phyloP scores from a whole-genome alignment of 2,329 filamentous ascomycete genomes.

The Aspergillus udagawae region DNA sequence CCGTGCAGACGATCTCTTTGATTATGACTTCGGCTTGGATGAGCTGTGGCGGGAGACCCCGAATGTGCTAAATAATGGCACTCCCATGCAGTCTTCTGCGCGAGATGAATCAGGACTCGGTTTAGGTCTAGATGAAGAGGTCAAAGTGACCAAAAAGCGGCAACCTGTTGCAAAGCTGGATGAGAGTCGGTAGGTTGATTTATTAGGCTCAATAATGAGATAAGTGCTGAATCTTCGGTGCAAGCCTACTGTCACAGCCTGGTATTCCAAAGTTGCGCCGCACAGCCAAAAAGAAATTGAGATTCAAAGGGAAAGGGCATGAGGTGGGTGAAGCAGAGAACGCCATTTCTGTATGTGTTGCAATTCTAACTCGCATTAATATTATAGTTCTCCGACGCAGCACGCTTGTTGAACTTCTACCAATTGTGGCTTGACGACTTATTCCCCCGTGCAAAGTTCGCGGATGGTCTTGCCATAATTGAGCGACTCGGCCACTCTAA shows the following conservation, averaged over 20 bases:
- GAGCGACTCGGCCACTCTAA: slow-evolving; percentile 91
- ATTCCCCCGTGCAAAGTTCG: slow-evolving; percentile 90
- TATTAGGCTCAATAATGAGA: neutral
- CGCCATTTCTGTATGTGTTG: neutral
- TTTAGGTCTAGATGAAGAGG: slow-evolving; percentile 80
- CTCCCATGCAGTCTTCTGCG: slow-evolving; percentile 16
- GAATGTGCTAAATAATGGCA: slow-evolving; percentile 15
- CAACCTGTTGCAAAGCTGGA: slow-evolving; percentile 82
- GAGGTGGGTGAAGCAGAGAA: slow-evolving; percentile 55
- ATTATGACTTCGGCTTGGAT: slow-evolving; percentile 64
- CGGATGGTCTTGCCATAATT: slow-evolving; percentile 82
- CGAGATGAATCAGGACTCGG: slow-evolving; percentile 50
- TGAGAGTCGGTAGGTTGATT: slow-evolving; percentile 59
- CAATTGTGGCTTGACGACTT: slow-evolving; percentile 96
- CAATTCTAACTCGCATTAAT: slow-evolving; percentile 6
- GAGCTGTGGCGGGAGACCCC: slow-evolving; percentile 45
- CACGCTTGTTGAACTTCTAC: slow-evolving; percentile 80
- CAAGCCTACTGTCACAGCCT: slow-evolving; percentile 71
- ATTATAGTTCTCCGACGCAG: slow-evolving; percentile 73
- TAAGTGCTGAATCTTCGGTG: neutral
- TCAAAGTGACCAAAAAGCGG: slow-evolving; percentile 74
- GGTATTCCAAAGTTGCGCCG: slow-evolving; percentile 79
- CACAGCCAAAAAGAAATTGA: slow-evolving; percentile 65
- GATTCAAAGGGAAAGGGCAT: slow-evolving; percentile 88
- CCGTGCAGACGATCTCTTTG: slow-evolving; percentile 65